Conservation (phyloP, 768 basidiomycete species). For the Tylopilus rubrobrunneus region DNA sequence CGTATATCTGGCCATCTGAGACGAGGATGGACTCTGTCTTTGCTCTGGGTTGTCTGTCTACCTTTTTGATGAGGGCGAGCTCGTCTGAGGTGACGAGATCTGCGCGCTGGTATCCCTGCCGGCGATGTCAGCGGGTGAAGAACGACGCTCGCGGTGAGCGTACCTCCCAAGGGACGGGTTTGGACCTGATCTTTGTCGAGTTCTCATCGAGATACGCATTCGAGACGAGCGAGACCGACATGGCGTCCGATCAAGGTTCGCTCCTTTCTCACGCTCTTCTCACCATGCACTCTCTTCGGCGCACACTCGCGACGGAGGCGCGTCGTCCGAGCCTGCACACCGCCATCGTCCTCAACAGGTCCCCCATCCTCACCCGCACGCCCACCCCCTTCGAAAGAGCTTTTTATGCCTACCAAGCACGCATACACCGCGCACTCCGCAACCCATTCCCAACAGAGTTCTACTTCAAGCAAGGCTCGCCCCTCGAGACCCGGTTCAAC, state of each 20-base stretch:
- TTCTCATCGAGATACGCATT: conserved; percentile 84
- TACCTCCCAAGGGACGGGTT: conserved; percentile 97
- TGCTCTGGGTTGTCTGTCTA: conserved; percentile 68
- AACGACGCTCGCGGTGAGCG: conserved; percentile 2
- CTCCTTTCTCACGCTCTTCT: conserved; percentile 31
- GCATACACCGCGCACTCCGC: conserved; percentile 79
- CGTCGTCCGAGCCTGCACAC: conserved; percentile 48
- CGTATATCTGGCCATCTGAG: conserved; percentile 55
- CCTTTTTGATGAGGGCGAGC: conserved; percentile 81
- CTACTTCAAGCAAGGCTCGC: conserved; percentile 90
- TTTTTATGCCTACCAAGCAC: conserved; percentile 79
- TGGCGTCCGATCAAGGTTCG: conserved; percentile 27
- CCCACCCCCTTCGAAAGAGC: conserved; percentile 73
- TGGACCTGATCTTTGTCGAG: conserved; percentile 82
- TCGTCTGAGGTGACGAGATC: conserved; percentile 87
- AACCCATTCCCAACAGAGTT: conserved; percentile 88
- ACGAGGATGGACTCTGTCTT: conserved; percentile 74
- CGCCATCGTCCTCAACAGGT: conserved; percentile 73
- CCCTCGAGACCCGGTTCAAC: conserved; percentile 77
- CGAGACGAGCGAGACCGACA: conserved; percentile 76
- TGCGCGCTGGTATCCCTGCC: conserved; percentile 91
- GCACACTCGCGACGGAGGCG: conserved; percentile 44
- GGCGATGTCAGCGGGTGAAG: conserved; percentile 10
- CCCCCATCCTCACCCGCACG: conserved; percentile 70
- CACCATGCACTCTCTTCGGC: conserved; percentile 14